These are phyloP conservation scores for Moniliophthora roreri DNA, from an alignment of 1,284 basidiomycete species.

Conservation along the genomic window DNA sequence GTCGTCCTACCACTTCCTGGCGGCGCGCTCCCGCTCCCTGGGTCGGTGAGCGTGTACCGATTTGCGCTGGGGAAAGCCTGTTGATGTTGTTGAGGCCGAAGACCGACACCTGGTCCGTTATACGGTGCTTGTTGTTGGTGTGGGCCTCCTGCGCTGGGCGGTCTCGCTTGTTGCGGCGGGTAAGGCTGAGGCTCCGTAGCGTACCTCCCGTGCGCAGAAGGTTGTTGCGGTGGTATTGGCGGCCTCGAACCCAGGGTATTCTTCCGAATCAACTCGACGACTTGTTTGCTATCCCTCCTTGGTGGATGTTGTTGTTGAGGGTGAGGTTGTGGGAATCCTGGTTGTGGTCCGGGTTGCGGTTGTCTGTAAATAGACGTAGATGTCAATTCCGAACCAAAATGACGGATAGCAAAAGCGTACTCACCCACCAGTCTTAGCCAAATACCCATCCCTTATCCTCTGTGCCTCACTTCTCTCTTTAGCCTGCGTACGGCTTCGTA, in stretches of 20 bases:
- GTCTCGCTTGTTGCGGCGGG: neutral
- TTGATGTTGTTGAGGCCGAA: slow-evolving; percentile 16
- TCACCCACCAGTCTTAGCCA: slow-evolving; percentile 12
- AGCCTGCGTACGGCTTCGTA: slow-evolving; percentile 83
- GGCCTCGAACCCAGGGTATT: slow-evolving; percentile 5
- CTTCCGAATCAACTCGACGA: slow-evolving; percentile 14
- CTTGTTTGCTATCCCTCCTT: slow-evolving; percentile 7
- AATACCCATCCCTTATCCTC: slow-evolving; percentile 12
- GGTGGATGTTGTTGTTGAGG: neutral
- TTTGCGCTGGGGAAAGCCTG: slow-evolving; percentile 29
- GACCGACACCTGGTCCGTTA: slow-evolving; percentile 10
- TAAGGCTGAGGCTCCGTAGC: slow-evolving; percentile 3
- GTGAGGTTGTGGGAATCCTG: neutral
- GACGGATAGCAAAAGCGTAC: slow-evolving; percentile 8
- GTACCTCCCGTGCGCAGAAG: slow-evolving; percentile 5
- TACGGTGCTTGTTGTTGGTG: no score
- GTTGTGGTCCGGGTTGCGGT: neutral
- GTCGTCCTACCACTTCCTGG: slow-evolving; percentile 17
- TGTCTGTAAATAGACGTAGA: slow-evolving; percentile 15
- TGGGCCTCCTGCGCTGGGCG: no score
- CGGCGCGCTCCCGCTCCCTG: slow-evolving; percentile 25
- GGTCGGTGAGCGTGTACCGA: slow-evolving; percentile 43
- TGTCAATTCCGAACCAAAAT: no score
- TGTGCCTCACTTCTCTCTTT: slow-evolving; percentile 62
- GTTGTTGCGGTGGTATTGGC: neutral